These are phyloP conservation scores for Scheffersomyces titani DNA, from an alignment of 1,139 yeast species.

Conservation along the genomic window DNA sequence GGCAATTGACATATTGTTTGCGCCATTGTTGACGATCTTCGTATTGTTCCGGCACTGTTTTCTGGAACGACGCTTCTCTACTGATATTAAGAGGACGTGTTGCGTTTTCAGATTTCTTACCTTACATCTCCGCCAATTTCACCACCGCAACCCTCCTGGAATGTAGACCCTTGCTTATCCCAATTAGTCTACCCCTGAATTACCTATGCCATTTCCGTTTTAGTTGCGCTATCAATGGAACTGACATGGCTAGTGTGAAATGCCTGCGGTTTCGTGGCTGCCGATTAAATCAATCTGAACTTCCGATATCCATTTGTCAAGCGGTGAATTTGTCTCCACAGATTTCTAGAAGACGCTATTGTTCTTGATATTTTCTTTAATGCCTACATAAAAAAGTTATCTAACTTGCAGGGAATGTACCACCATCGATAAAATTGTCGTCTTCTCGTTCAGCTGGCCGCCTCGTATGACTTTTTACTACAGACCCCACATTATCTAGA, in stretches of 20 bases:
- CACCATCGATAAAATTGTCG: background rate
- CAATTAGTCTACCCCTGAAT: background rate
- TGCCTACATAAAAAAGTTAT: background rate
- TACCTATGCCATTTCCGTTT: background rate
- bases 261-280: background rate
- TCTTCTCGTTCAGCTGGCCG: background rate
- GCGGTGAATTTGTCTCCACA: background rate
- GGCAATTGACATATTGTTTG: background rate
- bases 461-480: background rate
- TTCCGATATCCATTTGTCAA: background rate
- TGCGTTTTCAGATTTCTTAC: background rate
- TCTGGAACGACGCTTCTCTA: background rate
- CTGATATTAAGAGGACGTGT: background rate
- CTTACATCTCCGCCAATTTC: background rate
- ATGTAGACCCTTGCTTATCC: too few relatives aligned
- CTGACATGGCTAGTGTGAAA: background rate
- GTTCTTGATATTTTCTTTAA: background rate
- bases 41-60: background rate
- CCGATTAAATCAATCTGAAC: background rate
- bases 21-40: background rate
- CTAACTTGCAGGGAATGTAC: background rate
- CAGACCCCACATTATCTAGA: background rate
- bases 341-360: background rate
- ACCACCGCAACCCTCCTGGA: background rate
- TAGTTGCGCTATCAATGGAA: background rate